Evolutionary conservation across 1,284 basidiomycete species (phyloP).

Genomic region (Melampsora americana): DNA sequence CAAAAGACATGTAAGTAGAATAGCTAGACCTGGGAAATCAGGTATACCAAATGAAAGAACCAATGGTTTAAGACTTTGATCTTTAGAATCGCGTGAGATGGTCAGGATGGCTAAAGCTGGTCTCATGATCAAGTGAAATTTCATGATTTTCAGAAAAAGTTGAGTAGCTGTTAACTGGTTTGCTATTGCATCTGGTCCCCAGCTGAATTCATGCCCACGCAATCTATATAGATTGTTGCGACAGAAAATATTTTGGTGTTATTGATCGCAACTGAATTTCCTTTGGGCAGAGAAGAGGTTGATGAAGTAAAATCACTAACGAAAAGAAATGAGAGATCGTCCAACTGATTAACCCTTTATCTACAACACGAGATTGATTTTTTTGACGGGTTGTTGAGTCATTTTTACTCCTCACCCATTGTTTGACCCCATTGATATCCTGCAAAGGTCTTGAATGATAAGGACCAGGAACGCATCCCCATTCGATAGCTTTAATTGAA

Average conservation of each 20-base stretch:
- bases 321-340: too few species aligned
- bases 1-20: not conserved
- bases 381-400: not conserved
- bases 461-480: conserved; percentile 13
- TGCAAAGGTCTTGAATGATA: conserved; percentile 6
- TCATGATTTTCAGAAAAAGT: not conserved
- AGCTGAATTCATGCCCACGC: conserved; percentile 24
- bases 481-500: conserved; percentile 12
- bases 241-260: not conserved
- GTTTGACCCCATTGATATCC: not conserved
- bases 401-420: not conserved
- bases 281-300: too few species aligned
- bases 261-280: too few species aligned
- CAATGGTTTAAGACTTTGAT: conserved; percentile 1
- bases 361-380: not conserved
- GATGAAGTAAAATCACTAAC: too few species aligned
- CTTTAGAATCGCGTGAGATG: not conserved
- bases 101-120: conserved; percentile 13
- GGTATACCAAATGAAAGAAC: conserved; percentile 11
- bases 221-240: not conserved
- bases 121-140: not conserved
- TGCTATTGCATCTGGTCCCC: conserved; percentile 13
- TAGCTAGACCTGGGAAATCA: conserved; percentile 15
- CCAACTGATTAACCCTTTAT: too few species aligned
- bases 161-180: not conserved